Evolutionary conservation across 202 grass and related monocot genomes (phyloP), one percentile per base, ranked within the genome.

Genomic region (Schoenoplectus tabernaemontani): DNA sequence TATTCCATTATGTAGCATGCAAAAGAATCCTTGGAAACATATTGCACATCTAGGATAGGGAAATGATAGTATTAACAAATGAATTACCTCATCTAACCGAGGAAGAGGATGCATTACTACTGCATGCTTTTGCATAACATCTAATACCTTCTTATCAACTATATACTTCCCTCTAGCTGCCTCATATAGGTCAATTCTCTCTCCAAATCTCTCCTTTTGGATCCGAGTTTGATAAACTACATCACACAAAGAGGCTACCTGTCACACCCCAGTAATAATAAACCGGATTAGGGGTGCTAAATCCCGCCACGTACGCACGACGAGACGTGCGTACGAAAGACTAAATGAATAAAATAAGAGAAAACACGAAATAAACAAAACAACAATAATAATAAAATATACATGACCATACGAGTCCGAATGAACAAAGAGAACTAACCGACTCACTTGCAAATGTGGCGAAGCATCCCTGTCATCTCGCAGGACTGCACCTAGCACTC

Each of bases 71-170:
- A 43, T 72, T 73, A 30, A 38, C 50, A n/a, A 86, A 76, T 56
- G 50, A 61, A 71, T 60, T 76, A 97, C 89, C 89, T 94, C 91
- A 79, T 97, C 89, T 39, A 97, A 86, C 71, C 94, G 88, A 63
- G 94, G 91, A 85, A 97, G 94, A 70, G 94, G 94, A 80, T 94
- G 94, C 94, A 97, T 97, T 80, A 97, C 83, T 38, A 97, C 86
- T 13, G 84, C 87, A 86, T 94, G 89, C 37, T 90, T 94, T 79
- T 88, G 94, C 81, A 97, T 81, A 54, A 93, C 91, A 84, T 84
- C 75, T 70, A 93, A 81, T 17, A 97, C 91, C 77, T 92, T 93
- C 77, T 67, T 86, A 47, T 93, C 91, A 76, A 97, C 86, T 7
- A 97, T 97, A 78, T 93, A 93, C 84, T 97, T 97, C n/a, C 89